Conservation (phyloP, 805 yeast species). For the Kregervanrija pseudodelftensis region DNA sequence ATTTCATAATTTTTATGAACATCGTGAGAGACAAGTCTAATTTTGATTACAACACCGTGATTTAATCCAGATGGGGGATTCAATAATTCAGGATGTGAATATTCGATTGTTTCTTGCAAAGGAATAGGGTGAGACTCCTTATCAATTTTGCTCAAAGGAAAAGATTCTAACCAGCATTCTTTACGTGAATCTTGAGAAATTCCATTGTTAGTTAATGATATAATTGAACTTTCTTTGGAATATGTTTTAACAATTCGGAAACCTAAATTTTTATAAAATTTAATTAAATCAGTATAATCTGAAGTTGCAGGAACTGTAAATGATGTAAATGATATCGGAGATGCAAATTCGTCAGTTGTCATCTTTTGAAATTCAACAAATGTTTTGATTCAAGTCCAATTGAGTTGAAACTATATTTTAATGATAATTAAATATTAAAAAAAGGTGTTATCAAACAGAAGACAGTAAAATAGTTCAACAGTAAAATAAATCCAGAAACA, state of each 20-base stretch:
- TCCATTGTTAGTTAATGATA: slow-evolving; percentile 35
- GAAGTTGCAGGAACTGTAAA: slow-evolving; percentile 47
- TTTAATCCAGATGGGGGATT: slow-evolving; percentile 11
- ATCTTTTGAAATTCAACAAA: background rate
- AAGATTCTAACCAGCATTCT: slow-evolving; percentile 69
- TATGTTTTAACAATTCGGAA: slow-evolving; percentile 54
- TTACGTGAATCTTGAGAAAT: slow-evolving; percentile 57
- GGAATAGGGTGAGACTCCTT: slow-evolving; percentile 19
- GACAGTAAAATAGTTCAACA: too few species aligned
- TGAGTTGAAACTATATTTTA: too few species aligned
- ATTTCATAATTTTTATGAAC: slow-evolving; percentile 28
- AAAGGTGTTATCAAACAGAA: too few species aligned
- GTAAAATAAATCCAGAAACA: too few species aligned
- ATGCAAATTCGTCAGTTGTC: slow-evolving; percentile 10
- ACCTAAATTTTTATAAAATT: slow-evolving; percentile 57
- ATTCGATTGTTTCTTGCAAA: slow-evolving; percentile 31
- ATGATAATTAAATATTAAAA: too few species aligned
- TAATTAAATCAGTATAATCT: slow-evolving; percentile 38
- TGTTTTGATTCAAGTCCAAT: too few species aligned
- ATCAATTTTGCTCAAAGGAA: slow-evolving; percentile 36
- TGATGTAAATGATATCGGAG: slow-evolving; percentile 47
- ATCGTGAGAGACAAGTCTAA: slow-evolving; percentile 34
- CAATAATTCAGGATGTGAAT: slow-evolving; percentile 14
- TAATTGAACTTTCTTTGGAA: slow-evolving; percentile 37
- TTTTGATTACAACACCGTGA: slow-evolving; percentile 40